Evolutionary conservation across 1,139 yeast species (phyloP).

Genomic region (Scheffersomyces quercinus): DNA sequence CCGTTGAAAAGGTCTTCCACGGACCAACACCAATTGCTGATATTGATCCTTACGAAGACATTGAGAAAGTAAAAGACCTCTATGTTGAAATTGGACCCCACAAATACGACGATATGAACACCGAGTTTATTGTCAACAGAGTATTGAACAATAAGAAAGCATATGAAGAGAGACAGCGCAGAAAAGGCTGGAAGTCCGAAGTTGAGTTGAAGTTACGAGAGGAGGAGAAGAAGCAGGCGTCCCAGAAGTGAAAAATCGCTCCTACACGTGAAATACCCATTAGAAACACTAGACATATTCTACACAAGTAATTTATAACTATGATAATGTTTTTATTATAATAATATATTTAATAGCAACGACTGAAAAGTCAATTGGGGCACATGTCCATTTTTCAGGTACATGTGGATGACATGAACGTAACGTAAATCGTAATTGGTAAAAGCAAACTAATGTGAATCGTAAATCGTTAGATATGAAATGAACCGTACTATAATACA

Average conservation of each 20-base stretch:
- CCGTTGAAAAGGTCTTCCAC: conserved; percentile 53
- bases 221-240: conserved; percentile 14
- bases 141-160: conserved; percentile 65
- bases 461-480: neutral
- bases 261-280: too few species aligned
- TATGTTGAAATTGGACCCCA: conserved; percentile 53
- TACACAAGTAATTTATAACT: too few species aligned
- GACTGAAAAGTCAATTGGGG: neutral
- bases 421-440: neutral
- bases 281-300: too few species aligned
- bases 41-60: conserved; percentile 44
- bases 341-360: conserved; percentile 1
- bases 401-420: neutral
- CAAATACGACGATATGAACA: conserved; percentile 58
- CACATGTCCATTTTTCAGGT: neutral
- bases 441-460: conserved; percentile 1
- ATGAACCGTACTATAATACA: neutral
- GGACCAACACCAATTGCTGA: conserved; percentile 55
- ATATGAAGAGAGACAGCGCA: conserved; percentile 76
- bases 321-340: neutral
- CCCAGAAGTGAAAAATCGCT: neutral
- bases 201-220: conserved; percentile 31
- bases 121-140: conserved; percentile 66
- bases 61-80: conserved; percentile 31
- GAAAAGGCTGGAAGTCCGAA: conserved; percentile 73